Percentiles rank a stretch among this genome's conserved stretches.
phyloP scores from a whole-genome alignment of 2,329 filamentous ascomycete genomes.

The Ophiostoma sp. region DNA sequence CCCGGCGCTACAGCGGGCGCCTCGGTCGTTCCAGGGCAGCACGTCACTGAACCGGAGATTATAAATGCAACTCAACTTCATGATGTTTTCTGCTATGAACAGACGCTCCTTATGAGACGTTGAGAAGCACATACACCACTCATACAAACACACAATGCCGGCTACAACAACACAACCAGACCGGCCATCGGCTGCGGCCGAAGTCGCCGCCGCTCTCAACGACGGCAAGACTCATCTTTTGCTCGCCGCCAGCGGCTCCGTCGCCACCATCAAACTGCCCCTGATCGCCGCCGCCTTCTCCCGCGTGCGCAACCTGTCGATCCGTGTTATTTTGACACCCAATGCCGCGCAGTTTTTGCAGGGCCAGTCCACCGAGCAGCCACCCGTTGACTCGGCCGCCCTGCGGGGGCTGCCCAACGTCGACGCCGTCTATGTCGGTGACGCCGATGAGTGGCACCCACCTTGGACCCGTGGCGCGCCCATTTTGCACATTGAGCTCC shows the following conservation, averaged over 20 bases:
- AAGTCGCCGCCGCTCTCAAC: constrained; percentile 37
- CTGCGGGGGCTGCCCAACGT: constrained; percentile 67
- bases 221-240: constrained; percentile 48
- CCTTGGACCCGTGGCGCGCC: constrained; percentile 76
- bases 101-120: background rate
- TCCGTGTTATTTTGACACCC: constrained; percentile 79
- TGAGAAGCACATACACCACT: background rate
- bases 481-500: constrained; percentile 88
- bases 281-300: constrained; percentile 61
- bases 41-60: background rate
- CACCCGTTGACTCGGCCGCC: constrained; percentile 52
- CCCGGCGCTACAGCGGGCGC: background rate
- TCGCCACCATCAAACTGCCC: constrained; percentile 85
- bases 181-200: constrained; percentile 33
- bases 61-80: constrained; percentile 9
- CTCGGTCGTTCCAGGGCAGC: background rate
- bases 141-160: background rate
- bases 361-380: constrained; percentile 76
- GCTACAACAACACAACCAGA: background rate
- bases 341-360: constrained; percentile 73
- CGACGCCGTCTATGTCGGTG: constrained; percentile 77
- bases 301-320: constrained; percentile 58
- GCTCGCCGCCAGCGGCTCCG: constrained; percentile 51
- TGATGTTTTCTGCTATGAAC: too few relatives aligned
- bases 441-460: constrained; percentile 75